Evolutionary conservation across 225 moss, liverwort and hornwort species (phyloP), one percentile per base, ranked within the genome.

Genomic region (Asterella californica): DNA sequence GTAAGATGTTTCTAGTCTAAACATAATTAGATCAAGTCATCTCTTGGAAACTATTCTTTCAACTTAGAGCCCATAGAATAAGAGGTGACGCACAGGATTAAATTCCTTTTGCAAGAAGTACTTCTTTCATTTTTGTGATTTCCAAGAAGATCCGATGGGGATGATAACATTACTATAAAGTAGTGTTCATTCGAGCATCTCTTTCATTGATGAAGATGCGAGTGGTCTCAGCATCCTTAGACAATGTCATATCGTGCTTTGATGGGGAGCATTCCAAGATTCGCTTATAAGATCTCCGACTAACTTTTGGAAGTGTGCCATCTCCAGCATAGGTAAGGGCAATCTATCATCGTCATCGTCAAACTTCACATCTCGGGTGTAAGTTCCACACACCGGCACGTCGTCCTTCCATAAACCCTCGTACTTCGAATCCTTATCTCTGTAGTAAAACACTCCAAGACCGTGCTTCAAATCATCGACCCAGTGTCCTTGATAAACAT

Each of bases 321-420:
- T 79, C 54, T 87, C 87, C n/a, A 87, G 24, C 27, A 82, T 80
- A 25, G 87, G 87, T 37, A 87, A 36, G 5, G 81, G 84, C 70
- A 87, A 63, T 21, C 74, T 81, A 10, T 82, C 87, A n/a, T 83
- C 83, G 72, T 82, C 84, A 76, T 84, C 83, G 64, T 80, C 78
- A 75, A 70, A 87, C 10, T 79, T 76, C 46, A 87, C 55, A 36
- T 83, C 76, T 27, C 83, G 79, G 0, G 79, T 81, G 85, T 93
- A 94, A 3, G 89, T 80, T 15, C 96, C 95, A 30, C 86, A 87
- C 27, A 86, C 64, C 0, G 96, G 88, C 55, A 90, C 81, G 76
- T 94, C 96, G 70, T 88, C 83, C 78, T 91, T 89, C 96, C 96
- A 97, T 45, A 94, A 81, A 17, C 96, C 96, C 73, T 93, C 90